Percentiles rank a stretch among this genome's conserved stretches.
These are phyloP conservation scores for Brettanomyces custersianus DNA, from an alignment of 805 yeast genomes.

Conservation along the genomic window DNA sequence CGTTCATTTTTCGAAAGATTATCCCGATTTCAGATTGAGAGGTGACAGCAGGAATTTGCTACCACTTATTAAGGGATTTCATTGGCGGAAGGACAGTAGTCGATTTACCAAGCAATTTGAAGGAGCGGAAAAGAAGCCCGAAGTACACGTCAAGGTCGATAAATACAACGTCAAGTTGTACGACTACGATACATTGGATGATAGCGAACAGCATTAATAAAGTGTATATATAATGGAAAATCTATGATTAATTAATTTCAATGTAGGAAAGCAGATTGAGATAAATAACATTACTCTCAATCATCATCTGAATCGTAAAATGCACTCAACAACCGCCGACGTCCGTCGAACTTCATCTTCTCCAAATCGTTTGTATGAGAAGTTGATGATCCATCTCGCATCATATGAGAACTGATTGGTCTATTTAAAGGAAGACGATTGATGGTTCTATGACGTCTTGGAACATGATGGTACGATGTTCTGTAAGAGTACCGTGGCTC, in stretches of 20 bases:
- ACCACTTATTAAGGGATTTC: neutral
- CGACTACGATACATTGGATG: constrained; percentile 10
- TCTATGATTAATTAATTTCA: neutral
- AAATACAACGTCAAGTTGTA: constrained; percentile 12
- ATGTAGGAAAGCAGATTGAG: neutral
- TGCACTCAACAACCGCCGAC: constrained; percentile 10
- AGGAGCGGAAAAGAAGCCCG: constrained; percentile 1
- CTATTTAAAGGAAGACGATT: constrained; percentile 1
- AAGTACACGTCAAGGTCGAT: constrained; percentile 10
- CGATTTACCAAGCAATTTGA: constrained; percentile 1
- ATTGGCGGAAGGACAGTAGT: constrained; percentile 1
- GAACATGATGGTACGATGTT: neutral
- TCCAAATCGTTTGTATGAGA: constrained; percentile 4
- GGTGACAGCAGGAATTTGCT: constrained; percentile 1
- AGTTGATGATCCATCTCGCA: neutral
- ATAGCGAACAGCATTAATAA: neutral
- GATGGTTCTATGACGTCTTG: neutral
- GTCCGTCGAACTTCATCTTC: constrained; percentile 8
- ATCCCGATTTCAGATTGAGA: constrained; percentile 1
- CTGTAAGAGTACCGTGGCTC: no score
- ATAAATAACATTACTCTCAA: no score
- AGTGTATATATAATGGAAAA: neutral
- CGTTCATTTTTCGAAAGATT: neutral
- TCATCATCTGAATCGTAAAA: neutral
- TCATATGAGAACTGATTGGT: neutral